Evolutionary conservation across 129 eudicot genomes (phyloP).

Genomic region (Chrysanthemum lavandulifolium): DNA sequence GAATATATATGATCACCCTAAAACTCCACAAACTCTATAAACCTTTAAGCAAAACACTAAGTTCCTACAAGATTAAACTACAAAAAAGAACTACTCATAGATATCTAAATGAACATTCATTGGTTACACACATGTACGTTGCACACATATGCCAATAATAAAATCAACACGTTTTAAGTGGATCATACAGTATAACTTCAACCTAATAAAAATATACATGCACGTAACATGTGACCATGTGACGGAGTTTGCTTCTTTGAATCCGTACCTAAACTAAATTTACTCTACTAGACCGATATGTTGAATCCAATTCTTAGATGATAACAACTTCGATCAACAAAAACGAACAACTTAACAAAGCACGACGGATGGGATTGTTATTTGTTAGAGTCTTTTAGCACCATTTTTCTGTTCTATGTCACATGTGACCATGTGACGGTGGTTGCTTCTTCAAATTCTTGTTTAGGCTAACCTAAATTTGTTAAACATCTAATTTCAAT

Average conservation of each 20-base stretch:
- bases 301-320: too few species aligned
- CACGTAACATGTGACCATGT: constrained; percentile 24
- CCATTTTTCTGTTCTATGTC: not conserved
- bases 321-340: too few species aligned
- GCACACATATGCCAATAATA: not conserved
- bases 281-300: not conserved
- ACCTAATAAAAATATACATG: constrained; percentile 3
- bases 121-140: not conserved
- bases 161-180: not conserved
- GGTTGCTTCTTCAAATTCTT: constrained; percentile 18
- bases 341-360: too few species aligned
- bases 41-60: constrained; percentile 11
- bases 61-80: constrained; percentile 12
- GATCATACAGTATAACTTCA: not conserved
- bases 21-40: constrained; percentile 7
- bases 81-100: constrained; percentile 8
- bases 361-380: too few species aligned
- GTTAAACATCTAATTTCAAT: constrained; percentile 4
- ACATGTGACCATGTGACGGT: constrained; percentile 25
- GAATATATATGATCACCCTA: not conserved
- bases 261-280: constrained; percentile 14
- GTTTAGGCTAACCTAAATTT: constrained; percentile 4
- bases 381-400: too few species aligned
- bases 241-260: constrained; percentile 17
- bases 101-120: not conserved